These are phyloP conservation scores for Alternaria solani DNA, from an alignment of 2,329 filamentous ascomycete species.

Conservation along the genomic window DNA sequence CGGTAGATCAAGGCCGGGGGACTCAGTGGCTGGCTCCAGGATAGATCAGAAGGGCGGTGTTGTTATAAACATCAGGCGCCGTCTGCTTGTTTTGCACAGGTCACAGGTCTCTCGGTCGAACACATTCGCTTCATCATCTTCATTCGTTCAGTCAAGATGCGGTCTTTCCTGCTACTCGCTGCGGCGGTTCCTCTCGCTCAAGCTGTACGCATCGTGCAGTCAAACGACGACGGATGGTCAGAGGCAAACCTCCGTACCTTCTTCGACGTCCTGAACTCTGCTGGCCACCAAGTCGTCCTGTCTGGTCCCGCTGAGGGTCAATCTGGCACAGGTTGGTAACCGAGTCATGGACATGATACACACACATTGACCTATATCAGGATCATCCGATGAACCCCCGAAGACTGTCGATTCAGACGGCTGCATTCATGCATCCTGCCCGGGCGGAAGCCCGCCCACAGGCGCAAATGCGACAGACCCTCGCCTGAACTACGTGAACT, in stretches of 20 bases:
- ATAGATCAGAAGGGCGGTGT: not conserved
- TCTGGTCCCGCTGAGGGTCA: constrained; percentile 72
- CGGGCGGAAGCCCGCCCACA: constrained; percentile 62
- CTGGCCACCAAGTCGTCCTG: constrained; percentile 69
- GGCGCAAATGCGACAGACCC: constrained; percentile 66
- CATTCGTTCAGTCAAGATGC: constrained; percentile 51
- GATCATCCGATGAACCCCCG: constrained; percentile 62
- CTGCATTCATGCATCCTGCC: constrained; percentile 71
- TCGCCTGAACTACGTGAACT: constrained; percentile 76
- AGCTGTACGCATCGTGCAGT: constrained; percentile 59
- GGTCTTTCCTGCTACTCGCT: constrained; percentile 34
- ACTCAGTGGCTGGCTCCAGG: not conserved
- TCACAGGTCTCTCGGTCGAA: not conserved
- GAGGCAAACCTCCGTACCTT: constrained; percentile 71
- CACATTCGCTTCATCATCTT: constrained; percentile 12
- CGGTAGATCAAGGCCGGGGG: constrained; percentile 4
- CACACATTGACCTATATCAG: constrained; percentile 47
- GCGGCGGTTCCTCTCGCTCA: constrained; percentile 38
- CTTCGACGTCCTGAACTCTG: constrained; percentile 62
- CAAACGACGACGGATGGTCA: constrained; percentile 79
- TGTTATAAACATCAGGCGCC: constrained; percentile 20
- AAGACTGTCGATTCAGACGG: constrained; percentile 54
- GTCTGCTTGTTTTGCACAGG: not conserved
- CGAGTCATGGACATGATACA: not conserved
- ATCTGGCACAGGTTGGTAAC: constrained; percentile 64